phyloP scores from a whole-genome alignment of 805 yeast species.

The Nakazawaea laoshanensis region DNA sequence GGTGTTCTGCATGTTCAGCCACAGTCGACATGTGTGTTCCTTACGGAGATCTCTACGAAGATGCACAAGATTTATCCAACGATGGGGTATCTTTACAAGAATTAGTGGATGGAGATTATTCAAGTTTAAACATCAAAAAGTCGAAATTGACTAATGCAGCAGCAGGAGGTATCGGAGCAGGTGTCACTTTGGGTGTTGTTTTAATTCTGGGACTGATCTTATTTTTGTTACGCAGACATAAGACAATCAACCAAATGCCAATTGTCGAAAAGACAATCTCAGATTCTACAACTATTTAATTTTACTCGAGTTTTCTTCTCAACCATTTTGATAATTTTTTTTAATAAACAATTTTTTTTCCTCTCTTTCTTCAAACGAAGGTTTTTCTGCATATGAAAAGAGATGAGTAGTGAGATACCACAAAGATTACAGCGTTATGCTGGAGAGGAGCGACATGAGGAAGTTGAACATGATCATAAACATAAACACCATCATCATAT shows the following conservation, averaged over 20 bases:
- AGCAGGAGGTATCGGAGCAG: conserved; percentile 47
- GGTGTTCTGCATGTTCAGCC: conserved; percentile 33
- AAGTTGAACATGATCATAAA: neutral
- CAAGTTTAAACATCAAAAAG: conserved; percentile 13
- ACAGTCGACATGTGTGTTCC: conserved; percentile 25
- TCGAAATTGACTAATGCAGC: conserved; percentile 26
- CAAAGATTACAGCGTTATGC: neutral
- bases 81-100: conserved; percentile 23
- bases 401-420: too few species aligned
- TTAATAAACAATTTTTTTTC: too few species aligned
- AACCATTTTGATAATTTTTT: too few species aligned
- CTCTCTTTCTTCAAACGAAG: too few species aligned
- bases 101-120: conserved; percentile 20
- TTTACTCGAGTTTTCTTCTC: neutral
- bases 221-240: conserved; percentile 6
- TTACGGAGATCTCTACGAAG: conserved; percentile 21
- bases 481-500: conserved; percentile 14
- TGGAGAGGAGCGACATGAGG: neutral
- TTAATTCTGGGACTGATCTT: conserved; percentile 23
- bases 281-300: conserved; percentile 2
- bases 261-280: conserved; percentile 8
- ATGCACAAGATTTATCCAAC: conserved; percentile 19
- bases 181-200: conserved; percentile 33
- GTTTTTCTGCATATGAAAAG: too few species aligned
- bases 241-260: conserved; percentile 1